A percentile compares a stretch with the other conserved stretches of the same genome.
Evolutionary conservation across 345 rosid species (phyloP).

Genomic region (Lepidium aucheri): DNA sequence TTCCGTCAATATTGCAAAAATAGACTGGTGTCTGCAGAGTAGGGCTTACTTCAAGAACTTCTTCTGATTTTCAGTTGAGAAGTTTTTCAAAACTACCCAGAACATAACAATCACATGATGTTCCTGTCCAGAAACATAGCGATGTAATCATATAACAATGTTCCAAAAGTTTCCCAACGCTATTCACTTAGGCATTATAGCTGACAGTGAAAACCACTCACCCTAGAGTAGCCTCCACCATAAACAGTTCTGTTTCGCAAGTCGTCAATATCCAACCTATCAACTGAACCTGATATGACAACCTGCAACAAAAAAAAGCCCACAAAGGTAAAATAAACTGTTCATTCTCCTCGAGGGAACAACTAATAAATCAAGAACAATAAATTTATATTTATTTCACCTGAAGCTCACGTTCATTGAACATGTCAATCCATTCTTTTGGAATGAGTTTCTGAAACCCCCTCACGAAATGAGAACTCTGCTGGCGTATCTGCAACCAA

Average conservation of each 20-base stretch:
- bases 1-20: background rate
- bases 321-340: background rate
- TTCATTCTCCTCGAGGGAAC: background rate
- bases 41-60: constrained; percentile 78
- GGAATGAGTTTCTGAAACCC: constrained; percentile 95
- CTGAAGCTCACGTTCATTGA: constrained; percentile 98
- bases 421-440: constrained; percentile 96
- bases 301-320: constrained; percentile 45
- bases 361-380: constrained; percentile 2
- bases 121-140: constrained; percentile 46
- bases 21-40: background rate
- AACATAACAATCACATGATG: constrained; percentile 92
- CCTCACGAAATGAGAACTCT: constrained; percentile 83
- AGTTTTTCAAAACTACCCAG: constrained; percentile 89
- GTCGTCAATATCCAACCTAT: constrained; percentile 95
- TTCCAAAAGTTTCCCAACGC: background rate
- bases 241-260: constrained; percentile 67
- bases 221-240: constrained; percentile 82
- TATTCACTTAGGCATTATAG: background rate
- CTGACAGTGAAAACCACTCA: constrained; percentile 31
- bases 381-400: constrained; percentile 27
- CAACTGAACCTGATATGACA: constrained; percentile 92
- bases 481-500: constrained; percentile 74
- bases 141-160: constrained; percentile 3
- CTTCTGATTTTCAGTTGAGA: constrained; percentile 77